Evolutionary conservation across 768 basidiomycete genomes (phyloP).

Genomic region (Gyrodon lividus): DNA sequence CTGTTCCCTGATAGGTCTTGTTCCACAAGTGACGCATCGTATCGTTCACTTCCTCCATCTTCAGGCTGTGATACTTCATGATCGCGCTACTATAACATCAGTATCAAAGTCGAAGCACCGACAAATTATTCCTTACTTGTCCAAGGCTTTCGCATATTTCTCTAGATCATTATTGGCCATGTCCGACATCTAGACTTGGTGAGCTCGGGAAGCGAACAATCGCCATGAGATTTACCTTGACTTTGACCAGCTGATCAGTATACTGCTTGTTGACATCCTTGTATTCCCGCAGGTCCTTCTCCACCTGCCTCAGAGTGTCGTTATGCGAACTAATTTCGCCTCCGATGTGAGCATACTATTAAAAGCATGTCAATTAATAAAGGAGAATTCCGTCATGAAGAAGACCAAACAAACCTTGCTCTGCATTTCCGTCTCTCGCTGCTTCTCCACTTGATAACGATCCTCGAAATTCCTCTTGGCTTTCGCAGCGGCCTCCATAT

Average conservation of each 20-base stretch:
- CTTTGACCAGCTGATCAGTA: slow-evolving; percentile 88
- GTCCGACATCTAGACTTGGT: slow-evolving; percentile 75
- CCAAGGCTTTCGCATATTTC: slow-evolving; percentile 96
- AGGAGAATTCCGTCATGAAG: slow-evolving; percentile 2
- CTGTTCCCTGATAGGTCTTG: slow-evolving; percentile 98
- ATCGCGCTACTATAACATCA: slow-evolving; percentile 67
- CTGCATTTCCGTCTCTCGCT: slow-evolving; percentile 69
- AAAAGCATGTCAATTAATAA: not conserved
- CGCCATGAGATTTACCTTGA: slow-evolving; percentile 61
- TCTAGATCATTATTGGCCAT: slow-evolving; percentile 97
- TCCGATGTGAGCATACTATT: slow-evolving; percentile 73
- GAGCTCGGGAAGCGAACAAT: not conserved
- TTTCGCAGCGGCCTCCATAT: slow-evolving; percentile 84
- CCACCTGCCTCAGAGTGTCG: slow-evolving; percentile 61
- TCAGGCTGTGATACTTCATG: slow-evolving; percentile 95
- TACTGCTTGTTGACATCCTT: slow-evolving; percentile 84
- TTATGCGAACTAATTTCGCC: slow-evolving; percentile 80
- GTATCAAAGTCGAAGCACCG: not conserved
- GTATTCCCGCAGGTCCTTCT: slow-evolving; percentile 79
- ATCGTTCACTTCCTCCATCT: slow-evolving; percentile 99
- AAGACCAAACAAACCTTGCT: slow-evolving; percentile 48
- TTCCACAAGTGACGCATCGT: slow-evolving; percentile 98
- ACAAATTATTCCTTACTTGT: slow-evolving; percentile 62
- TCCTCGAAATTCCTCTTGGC: slow-evolving; percentile 84
- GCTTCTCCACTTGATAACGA: slow-evolving; percentile 69